These are phyloP conservation scores for Ceratocystiopsis brevicomis DNA, from an alignment of 2,329 filamentous ascomycete genomes.

Conservation along the genomic window DNA sequence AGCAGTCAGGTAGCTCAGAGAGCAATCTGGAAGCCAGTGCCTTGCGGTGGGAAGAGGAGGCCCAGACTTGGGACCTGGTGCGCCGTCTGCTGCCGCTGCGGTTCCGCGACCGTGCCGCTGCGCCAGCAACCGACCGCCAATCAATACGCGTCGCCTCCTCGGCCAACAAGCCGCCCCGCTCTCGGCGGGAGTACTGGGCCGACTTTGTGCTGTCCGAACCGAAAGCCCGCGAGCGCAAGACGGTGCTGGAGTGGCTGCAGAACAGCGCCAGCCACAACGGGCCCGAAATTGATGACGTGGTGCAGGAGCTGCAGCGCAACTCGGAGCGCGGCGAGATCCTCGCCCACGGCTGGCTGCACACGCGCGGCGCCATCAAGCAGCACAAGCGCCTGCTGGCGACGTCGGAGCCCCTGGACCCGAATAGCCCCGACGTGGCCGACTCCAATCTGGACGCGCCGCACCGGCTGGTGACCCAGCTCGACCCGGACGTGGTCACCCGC, in stretches of 20 bases:
- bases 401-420: conserved; percentile 44
- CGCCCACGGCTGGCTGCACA: conserved; percentile 82
- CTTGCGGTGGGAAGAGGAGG: conserved; percentile 58
- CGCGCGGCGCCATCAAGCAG: conserved; percentile 73
- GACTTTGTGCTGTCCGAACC: conserved; percentile 58
- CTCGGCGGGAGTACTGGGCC: conserved; percentile 33
- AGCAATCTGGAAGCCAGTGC: conserved; percentile 22
- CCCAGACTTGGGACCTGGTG: conserved; percentile 79
- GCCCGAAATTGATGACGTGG: conserved; percentile 55
- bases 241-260: conserved; percentile 75
- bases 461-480: conserved; percentile 65
- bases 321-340: conserved; percentile 67
- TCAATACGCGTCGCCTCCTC: conserved; percentile 4
- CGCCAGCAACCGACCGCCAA: conserved; percentile 9
- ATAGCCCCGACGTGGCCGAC: conserved; percentile 34
- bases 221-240: conserved; percentile 56
- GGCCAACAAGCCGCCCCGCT: conserved; percentile 10
- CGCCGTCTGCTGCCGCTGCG: conserved; percentile 54
- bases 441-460: conserved; percentile 40
- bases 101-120: conserved; percentile 27
- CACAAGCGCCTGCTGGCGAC: conserved; percentile 62
- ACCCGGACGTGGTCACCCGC: conserved; percentile 73
- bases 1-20: neutral
- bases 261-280: conserved; percentile 50
- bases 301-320: conserved; percentile 55